Evolutionary conservation across 805 yeast species (phyloP), one percentile per base, ranked within the genome.

Genomic region (Priceomyces melissophilus): DNA sequence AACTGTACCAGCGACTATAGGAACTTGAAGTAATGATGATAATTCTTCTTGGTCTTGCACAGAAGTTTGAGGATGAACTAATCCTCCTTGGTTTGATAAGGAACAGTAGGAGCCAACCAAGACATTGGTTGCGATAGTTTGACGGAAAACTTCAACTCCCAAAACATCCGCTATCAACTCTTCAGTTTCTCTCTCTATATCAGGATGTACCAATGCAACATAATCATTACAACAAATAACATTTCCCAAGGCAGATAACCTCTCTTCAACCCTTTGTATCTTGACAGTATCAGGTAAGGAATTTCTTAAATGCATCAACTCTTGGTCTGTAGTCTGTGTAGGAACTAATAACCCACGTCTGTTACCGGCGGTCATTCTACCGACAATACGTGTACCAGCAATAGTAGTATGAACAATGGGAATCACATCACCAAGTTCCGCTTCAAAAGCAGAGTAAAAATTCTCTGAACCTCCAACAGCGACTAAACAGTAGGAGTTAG

Each of bases 131-230:
- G 99, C 97, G 55, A 93, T 90, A 36, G 99, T 93, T 69, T 93
- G 99, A 73, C 98, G 84, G 78, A 93, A 93, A 35, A 93, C 99
- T 70, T 93, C 99, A 40, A 93, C 99, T 45, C 99, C 99, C 44
- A 93, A 76, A 11, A 90, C 96, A 66, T 93, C 99, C 35, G 98
- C 96, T 61, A 93, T 93, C 54, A 93, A 73, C 72, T 93, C 99
- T 71, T 93, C 99, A 39, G 99, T 93, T 69, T 93, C 99, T 63
- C 99, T 84, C 74, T 93, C 99, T 51, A 93, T 88, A 71, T 93
- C 99, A 38, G 99, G 99, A 67, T 93, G 99, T 40, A 93, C 99
- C 50, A 93, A 78, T 3, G 99, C 99, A 55, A 95, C 99, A 63
- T 93, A 93, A 67, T 93, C 99, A 67, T 93, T 93, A 71, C 98